phyloP scores from a whole-genome alignment of 805 yeast genomes.

The Suhomyces prunicola region DNA sequence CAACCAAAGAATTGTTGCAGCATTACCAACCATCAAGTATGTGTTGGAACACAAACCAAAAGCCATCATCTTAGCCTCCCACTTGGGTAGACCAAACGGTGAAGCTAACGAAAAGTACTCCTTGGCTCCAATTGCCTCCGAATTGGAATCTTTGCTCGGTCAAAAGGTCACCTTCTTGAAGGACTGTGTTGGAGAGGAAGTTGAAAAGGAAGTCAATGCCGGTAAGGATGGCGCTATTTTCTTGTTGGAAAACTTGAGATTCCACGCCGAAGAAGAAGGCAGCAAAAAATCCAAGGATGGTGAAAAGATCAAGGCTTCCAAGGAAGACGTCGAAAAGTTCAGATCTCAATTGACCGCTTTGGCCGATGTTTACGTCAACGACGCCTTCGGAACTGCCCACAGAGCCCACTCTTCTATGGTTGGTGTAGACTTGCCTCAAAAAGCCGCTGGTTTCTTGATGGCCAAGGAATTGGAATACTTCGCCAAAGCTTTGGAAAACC shows the following conservation, averaged over 20 bases:
- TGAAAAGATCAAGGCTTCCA: slow-evolving; percentile 88
- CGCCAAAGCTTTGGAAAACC: slow-evolving; percentile 98
- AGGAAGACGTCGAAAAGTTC: slow-evolving; percentile 80
- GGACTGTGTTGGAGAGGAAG: slow-evolving; percentile 93
- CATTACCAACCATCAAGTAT: slow-evolving; percentile 96
- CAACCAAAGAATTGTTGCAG: slow-evolving; percentile 99
- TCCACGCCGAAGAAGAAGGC: slow-evolving; percentile 98
- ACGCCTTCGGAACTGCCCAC: slow-evolving; percentile 99
- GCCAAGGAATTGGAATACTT: slow-evolving; percentile 96
- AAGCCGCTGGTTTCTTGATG: slow-evolving; percentile 98
- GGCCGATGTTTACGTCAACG: slow-evolving; percentile 97
- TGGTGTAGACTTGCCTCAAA: slow-evolving; percentile 91
- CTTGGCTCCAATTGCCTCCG: slow-evolving; percentile 88
- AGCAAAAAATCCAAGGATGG: slow-evolving; percentile 81
- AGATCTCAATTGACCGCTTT: slow-evolving; percentile 85
- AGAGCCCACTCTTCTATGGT: slow-evolving; percentile 99
- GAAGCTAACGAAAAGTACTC: slow-evolving; percentile 82
- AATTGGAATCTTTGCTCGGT: slow-evolving; percentile 74
- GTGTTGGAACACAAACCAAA: slow-evolving; percentile 90
- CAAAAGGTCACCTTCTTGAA: slow-evolving; percentile 70
- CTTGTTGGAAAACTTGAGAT: slow-evolving; percentile 95
- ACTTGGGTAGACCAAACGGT: slow-evolving; percentile 99
- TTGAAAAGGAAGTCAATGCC: slow-evolving; percentile 70
- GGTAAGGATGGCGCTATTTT: slow-evolving; percentile 80
- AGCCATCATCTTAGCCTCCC: slow-evolving; percentile 91